Evolutionary conservation across 495 filamentous ascomycete genomes (phyloP).

Genomic region (Darksidea phi): DNA sequence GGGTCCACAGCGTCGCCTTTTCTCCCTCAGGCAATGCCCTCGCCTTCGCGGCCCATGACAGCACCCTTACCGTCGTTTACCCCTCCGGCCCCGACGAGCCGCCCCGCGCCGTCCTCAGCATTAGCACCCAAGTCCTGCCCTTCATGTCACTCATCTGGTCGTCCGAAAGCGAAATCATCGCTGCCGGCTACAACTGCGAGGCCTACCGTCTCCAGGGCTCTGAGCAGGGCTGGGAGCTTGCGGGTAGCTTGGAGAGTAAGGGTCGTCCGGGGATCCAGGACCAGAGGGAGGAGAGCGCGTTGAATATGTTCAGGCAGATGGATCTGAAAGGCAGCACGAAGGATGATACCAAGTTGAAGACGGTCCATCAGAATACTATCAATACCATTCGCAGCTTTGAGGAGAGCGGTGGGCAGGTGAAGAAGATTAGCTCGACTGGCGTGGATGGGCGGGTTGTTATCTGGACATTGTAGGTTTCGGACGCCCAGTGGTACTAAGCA

Average conservation of each 20-base stretch:
- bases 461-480: conserved; percentile 51
- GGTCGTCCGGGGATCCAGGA: conserved; percentile 52
- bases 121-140: conserved; percentile 84
- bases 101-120: conserved; percentile 80
- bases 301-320: conserved; percentile 99
- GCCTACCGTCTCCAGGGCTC: conserved; percentile 86
- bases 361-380: conserved; percentile 96
- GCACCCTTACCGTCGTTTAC: conserved; percentile 93
- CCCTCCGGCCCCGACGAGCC: conserved; percentile 89
- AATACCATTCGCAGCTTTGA: conserved; percentile 76
- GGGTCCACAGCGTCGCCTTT: conserved; percentile 89
- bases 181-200: conserved; percentile 94
- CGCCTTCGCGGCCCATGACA: conserved; percentile 90
- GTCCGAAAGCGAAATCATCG: conserved; percentile 88
- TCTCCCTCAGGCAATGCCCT: conserved; percentile 88
- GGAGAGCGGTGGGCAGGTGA: conserved; percentile 59
- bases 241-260: conserved; percentile 74
- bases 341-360: conserved; percentile 91
- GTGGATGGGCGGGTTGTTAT: conserved; percentile 94
- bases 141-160: conserved; percentile 93
- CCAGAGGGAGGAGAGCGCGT: conserved; percentile 76
- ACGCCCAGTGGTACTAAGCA: neutral
- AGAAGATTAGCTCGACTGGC: conserved; percentile 85
- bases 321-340: conserved; percentile 88
- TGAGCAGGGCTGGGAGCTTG: conserved; percentile 78